These are phyloP conservation scores for Beta lomatogona DNA, from an alignment of 179 eudicot species.

Conservation along the genomic window DNA sequence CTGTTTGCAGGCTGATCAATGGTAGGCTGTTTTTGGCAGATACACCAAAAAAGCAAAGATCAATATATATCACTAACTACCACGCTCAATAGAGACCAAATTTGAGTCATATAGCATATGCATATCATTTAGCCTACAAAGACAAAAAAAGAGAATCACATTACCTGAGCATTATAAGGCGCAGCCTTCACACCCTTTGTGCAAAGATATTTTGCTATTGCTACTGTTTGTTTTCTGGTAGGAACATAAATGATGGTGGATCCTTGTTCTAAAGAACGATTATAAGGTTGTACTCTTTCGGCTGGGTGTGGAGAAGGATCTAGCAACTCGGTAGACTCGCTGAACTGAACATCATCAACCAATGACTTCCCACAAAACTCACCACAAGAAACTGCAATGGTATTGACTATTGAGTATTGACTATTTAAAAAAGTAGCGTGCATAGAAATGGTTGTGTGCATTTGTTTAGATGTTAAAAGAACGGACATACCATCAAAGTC, in stretches of 20 bases:
- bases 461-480: neutral
- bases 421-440: neutral
- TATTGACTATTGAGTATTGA: neutral
- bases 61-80: neutral
- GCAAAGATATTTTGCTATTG: constrained; percentile 62
- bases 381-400: constrained; percentile 74
- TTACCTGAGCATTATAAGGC: constrained; percentile 86
- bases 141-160: neutral
- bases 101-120: neutral
- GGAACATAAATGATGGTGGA: constrained; percentile 84
- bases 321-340: constrained; percentile 30
- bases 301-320: constrained; percentile 27
- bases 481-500: constrained; percentile 78
- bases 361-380: constrained; percentile 63
- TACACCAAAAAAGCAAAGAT: neutral
- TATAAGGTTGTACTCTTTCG: constrained; percentile 31
- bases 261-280: constrained; percentile 53
- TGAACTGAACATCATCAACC: constrained; percentile 23
- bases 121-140: neutral
- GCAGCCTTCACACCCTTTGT: constrained; percentile 79
- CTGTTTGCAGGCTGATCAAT: too few relatives aligned
- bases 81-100: neutral
- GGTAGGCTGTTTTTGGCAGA: neutral
- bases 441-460: neutral
- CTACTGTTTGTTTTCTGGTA: constrained; percentile 74